Evolutionary conservation across 306 rosid species (phyloP).

Genomic region (Castanea sativa): DNA sequence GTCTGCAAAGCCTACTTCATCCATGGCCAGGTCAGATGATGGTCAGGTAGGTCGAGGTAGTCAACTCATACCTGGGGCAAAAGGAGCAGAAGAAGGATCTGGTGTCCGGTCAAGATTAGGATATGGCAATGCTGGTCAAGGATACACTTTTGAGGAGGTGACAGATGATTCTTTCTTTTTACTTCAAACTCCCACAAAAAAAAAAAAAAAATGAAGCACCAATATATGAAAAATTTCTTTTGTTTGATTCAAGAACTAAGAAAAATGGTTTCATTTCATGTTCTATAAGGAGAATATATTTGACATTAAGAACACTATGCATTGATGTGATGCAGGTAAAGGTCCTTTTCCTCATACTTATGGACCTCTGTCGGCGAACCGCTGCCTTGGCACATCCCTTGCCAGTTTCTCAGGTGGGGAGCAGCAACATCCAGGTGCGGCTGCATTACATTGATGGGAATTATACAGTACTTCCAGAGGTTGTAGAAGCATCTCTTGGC

Average conservation of each 20-base stretch:
- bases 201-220: background rate
- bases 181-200: background rate
- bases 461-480: slow-evolving; percentile 91
- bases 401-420: slow-evolving; percentile 93
- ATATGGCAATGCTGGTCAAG: slow-evolving; percentile 98
- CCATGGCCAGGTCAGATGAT: slow-evolving; percentile 68
- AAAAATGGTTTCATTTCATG: background rate
- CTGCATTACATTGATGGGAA: slow-evolving; percentile 94
- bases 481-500: slow-evolving; percentile 90
- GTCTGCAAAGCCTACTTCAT: slow-evolving; percentile 57
- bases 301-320: slow-evolving; percentile 14
- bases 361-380: slow-evolving; percentile 88
- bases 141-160: slow-evolving; percentile 98
- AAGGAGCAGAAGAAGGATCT: slow-evolving; percentile 77
- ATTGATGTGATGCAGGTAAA: slow-evolving; percentile 59
- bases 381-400: slow-evolving; percentile 67
- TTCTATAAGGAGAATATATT: slow-evolving; percentile 1
- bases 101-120: slow-evolving; percentile 80
- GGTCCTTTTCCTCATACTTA: slow-evolving; percentile 82
- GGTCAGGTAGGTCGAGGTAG: slow-evolving; percentile 60
- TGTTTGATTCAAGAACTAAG: background rate
- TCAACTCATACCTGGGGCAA: slow-evolving; percentile 61
- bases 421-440: slow-evolving; percentile 81
- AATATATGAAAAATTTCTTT: background rate
- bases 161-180: slow-evolving; percentile 1